These are phyloP conservation scores for Oryza brachyantha DNA, from an alignment of 176 grass and related monocot genomes.

Conservation along the genomic window DNA sequence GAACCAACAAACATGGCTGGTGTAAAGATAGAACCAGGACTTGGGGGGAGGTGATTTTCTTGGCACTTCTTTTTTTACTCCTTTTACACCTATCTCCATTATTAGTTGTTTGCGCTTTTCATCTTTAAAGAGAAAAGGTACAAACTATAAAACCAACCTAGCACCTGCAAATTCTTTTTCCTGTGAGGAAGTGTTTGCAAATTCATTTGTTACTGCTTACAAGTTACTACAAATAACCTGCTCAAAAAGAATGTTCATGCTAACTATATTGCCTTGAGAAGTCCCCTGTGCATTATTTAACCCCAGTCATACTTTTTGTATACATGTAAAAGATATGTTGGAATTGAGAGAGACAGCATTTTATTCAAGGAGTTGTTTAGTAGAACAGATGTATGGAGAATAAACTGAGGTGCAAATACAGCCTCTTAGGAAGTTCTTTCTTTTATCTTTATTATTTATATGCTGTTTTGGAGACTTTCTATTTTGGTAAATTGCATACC, in stretches of 20 bases:
- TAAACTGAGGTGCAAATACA: not conserved
- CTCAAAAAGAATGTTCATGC: not conserved
- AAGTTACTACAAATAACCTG: not conserved
- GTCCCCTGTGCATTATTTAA: not conserved
- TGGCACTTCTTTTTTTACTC: slow-evolving; percentile 9
- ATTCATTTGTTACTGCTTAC: not conserved
- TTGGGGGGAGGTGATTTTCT: slow-evolving; percentile 38
- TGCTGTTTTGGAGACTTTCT: not conserved
- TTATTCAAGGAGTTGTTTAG: slow-evolving; percentile 1
- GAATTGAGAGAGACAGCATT: not conserved
- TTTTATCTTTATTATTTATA: not conserved
- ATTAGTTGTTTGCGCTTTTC: slow-evolving; percentile 1
- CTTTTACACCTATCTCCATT: not conserved
- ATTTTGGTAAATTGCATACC: not conserved
- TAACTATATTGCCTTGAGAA: not conserved
- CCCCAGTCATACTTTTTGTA: not conserved
- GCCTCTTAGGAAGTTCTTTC: not conserved
- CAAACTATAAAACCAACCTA: not conserved
- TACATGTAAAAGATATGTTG: slow-evolving; percentile 9
- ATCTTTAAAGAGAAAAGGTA: not conserved
- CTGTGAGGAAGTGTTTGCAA: not conserved
- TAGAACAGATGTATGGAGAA: not conserved
- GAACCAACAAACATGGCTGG: slow-evolving; percentile 20
- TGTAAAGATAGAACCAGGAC: slow-evolving; percentile 31
- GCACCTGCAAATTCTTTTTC: not conserved